Percentiles rank a stretch among this genome's conserved stretches.
These are phyloP conservation scores for Cotoneaster glaucophyllus DNA, from an alignment of 306 rosid species.

Conservation along the genomic window DNA sequence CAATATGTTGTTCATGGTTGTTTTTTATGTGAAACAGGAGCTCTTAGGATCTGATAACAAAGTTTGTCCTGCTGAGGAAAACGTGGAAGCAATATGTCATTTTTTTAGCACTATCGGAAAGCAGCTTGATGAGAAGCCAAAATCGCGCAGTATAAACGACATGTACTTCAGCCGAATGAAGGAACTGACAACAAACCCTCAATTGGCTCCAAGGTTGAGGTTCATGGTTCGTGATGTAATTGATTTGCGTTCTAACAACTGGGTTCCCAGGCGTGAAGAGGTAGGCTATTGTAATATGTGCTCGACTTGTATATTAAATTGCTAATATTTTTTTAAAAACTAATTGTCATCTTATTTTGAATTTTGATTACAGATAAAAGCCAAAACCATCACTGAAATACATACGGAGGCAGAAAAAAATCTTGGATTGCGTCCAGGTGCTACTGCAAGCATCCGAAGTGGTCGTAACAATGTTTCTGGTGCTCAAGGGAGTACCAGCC, in stretches of 20 bases:
- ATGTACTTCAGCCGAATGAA: conserved; percentile 65
- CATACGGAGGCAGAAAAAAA: conserved; percentile 92
- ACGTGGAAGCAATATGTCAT: conserved; percentile 96
- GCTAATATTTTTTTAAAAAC: not conserved
- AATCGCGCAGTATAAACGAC: conserved; percentile 76
- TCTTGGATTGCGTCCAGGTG: conserved; percentile 97
- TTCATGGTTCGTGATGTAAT: conserved; percentile 83
- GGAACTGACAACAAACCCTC: conserved; percentile 64
- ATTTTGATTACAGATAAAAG: conserved; percentile 53
- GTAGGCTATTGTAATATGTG: conserved; percentile 26
- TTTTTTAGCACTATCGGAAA: conserved; percentile 92
- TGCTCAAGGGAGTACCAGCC: conserved; percentile 50
- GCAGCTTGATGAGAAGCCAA: conserved; percentile 80
- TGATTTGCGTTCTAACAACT: conserved; percentile 74
- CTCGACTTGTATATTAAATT: not conserved
- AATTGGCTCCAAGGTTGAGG: conserved; percentile 72
- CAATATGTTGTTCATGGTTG: conserved; percentile 6
- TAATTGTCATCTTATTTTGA: not conserved
- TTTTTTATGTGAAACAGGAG: conserved; percentile 50
- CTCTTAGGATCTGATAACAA: conserved; percentile 76
- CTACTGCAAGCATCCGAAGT: conserved; percentile 78
- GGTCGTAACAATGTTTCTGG: conserved; percentile 49
- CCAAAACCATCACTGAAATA: conserved; percentile 90
- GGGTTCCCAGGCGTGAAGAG: conserved; percentile 99
- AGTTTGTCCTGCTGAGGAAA: conserved; percentile 92